A percentile compares a stretch with the other conserved stretches of the same genome.
phyloP scores from a whole-genome alignment of 306 rosid species.

The Casuarina cunninghamiana region DNA sequence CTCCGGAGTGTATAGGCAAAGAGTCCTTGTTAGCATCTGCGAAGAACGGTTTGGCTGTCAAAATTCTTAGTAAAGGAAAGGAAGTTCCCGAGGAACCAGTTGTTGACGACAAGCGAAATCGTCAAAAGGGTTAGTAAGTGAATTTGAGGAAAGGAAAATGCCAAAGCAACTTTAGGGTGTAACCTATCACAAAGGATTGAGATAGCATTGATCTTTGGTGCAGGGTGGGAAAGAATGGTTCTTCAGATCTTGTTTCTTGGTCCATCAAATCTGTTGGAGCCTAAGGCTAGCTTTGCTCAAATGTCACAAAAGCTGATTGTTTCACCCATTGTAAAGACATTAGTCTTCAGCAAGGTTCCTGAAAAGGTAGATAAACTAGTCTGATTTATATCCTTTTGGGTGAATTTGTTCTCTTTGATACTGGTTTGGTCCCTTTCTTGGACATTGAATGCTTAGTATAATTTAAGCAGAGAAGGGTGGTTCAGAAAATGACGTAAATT shows the following conservation, averaged over 20 bases:
- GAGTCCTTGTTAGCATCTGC: constrained; percentile 92
- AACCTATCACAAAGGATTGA: neutral
- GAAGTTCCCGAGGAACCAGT: constrained; percentile 81
- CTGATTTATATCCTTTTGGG: neutral
- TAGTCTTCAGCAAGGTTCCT: constrained; percentile 93
- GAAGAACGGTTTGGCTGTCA: constrained; percentile 88
- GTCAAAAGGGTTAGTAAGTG: constrained; percentile 65
- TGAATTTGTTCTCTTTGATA: neutral
- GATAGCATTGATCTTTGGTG: constrained; percentile 24
- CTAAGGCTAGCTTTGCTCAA: constrained; percentile 79
- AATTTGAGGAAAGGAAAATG: neutral
- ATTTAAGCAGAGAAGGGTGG: neutral
- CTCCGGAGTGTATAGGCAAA: constrained; percentile 86
- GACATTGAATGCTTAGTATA: neutral
- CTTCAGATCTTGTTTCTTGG: constrained; percentile 96
- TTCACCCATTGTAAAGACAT: constrained; percentile 92
- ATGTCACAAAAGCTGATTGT: constrained; percentile 96
- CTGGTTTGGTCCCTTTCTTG: neutral
- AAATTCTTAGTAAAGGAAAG: constrained; percentile 83
- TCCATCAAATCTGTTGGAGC: constrained; percentile 92
- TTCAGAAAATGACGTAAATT: neutral
- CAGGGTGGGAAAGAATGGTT: constrained; percentile 99
- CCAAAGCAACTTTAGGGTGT: neutral
- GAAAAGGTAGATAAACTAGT: constrained; percentile 60
- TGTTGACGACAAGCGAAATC: constrained; percentile 65